Percentiles rank a stretch among this genome's conserved stretches.
Evolutionary conservation across 208 protist species (phyloP).

Genomic region (Entamoeba invadens): DNA sequence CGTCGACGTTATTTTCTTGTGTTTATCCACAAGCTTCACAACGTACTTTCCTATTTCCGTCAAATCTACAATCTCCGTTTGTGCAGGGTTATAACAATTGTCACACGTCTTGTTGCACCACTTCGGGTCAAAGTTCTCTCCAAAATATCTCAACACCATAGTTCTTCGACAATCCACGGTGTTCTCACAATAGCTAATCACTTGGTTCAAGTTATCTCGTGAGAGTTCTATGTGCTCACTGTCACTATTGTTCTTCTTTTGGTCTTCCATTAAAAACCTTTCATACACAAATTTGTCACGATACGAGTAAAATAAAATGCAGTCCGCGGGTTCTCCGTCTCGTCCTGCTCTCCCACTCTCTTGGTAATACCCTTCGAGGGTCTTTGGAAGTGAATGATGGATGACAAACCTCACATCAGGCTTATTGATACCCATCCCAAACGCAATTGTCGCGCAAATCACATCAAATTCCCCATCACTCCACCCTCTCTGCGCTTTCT

Average conservation of each 20-base stretch:
- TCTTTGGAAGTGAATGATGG: constrained; percentile 28
- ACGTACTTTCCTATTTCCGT: background rate
- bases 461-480: background rate
- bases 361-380: constrained; percentile 52
- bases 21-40: background rate
- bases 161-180: background rate
- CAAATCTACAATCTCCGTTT: background rate
- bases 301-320: background rate
- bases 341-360: constrained; percentile 78
- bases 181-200: background rate
- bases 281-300: background rate
- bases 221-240: background rate
- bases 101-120: background rate
- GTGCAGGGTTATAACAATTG: background rate
- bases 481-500: background rate
- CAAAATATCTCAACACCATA: background rate
- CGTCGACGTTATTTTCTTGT: background rate
- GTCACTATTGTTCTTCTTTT: background rate
- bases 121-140: background rate
- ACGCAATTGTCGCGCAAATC: constrained; percentile 38
- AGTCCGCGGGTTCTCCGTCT: background rate
- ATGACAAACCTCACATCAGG: constrained; percentile 40
- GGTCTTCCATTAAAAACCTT: background rate
- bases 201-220: background rate
- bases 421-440: constrained; percentile 51